Evolutionary conservation across 116 monocot species (phyloP), one percentile per base, ranked within the genome.

Genomic region (Iris pallida): DNA sequence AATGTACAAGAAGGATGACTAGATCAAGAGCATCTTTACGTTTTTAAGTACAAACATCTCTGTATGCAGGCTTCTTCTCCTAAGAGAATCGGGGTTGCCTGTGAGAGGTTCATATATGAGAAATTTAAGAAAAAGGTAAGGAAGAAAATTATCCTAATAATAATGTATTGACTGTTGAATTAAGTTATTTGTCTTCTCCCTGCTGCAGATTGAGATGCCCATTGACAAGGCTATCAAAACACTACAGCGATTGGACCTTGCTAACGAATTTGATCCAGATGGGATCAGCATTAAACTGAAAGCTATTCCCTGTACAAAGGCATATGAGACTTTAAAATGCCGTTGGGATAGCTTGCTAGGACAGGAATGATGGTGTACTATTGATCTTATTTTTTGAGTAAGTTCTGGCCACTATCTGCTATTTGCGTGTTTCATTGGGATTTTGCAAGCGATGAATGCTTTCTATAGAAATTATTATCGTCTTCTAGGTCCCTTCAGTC

Each of bases 141-240:
- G 19, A 65, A 55, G 4, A 56, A 68, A 49, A n/a, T 48, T 61
- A 71, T 58, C 1, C 45, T 30, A 12, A 55, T 54, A 13, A 8
- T 18, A 11, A 8, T 44, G 46, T 55, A 4, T 54, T 7, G 45
- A 15, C 10, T 40, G 19, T 44, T 63, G 20, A 15, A 42, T 46
- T 9, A 2, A 13, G 16, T 20, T 47, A 55, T 44, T 45, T 41
- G 7, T 46, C 4, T 20, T 59, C 13, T 41, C 30, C 8, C 53
- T 54, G 56, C 43, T 80, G 73, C 79, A 95, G 95, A 84, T 91
- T 73, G 86, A 95, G 62, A 95, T 95, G 95, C 95, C 91, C 1
- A 78, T 89, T 47, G 88, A 86, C 62, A 79, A 80, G 42, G 95
- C 86, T 42, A 54, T 91, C 51, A 74, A 86, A 46, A 95, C 95